Conservation (phyloP, 2,329 filamentous ascomycete species). For the Blastomyces silverae region DNA sequence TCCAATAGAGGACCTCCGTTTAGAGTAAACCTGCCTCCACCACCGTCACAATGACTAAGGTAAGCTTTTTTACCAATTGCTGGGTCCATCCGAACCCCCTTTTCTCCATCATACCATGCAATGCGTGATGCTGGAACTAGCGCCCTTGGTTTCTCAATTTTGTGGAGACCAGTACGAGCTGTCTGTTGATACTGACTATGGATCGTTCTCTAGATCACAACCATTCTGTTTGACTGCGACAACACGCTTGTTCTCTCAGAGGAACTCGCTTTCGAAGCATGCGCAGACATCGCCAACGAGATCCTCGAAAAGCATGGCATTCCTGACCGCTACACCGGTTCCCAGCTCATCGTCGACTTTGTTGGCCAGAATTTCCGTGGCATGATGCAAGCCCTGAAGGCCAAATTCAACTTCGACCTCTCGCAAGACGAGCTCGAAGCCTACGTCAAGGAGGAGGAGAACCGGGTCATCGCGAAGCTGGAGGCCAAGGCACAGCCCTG, state of each 20-base stretch:
- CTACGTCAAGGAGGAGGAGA: conserved; percentile 72
- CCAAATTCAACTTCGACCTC: conserved; percentile 68
- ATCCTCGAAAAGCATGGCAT: conserved; percentile 64
- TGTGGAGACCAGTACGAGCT: neutral
- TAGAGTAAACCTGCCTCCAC: neutral
- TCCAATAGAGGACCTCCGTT: conserved; percentile 1
- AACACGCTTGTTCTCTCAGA: conserved; percentile 93
- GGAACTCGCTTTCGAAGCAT: conserved; percentile 84
- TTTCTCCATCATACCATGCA: neutral
- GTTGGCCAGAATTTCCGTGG: conserved; percentile 92
- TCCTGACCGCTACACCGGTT: conserved; percentile 65
- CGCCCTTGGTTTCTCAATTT: neutral
- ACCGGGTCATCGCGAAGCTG: conserved; percentile 75
- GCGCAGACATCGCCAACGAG: conserved; percentile 80
- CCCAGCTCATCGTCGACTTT: conserved; percentile 73
- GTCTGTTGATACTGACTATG: conserved; percentile 15
- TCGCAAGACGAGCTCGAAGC: conserved; percentile 59
- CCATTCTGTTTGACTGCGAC: conserved; percentile 67
- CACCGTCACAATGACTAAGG: conserved; percentile 15
- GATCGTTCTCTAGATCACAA: conserved; percentile 50
- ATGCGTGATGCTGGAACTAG: neutral
- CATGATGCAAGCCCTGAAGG: conserved; percentile 72
- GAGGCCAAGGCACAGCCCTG: conserved; percentile 61
- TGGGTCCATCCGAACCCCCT: neutral
- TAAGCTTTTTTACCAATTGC: neutral